Conservation (phyloP, 1,284 basidiomycete species). For the Grifola frondosa region DNA sequence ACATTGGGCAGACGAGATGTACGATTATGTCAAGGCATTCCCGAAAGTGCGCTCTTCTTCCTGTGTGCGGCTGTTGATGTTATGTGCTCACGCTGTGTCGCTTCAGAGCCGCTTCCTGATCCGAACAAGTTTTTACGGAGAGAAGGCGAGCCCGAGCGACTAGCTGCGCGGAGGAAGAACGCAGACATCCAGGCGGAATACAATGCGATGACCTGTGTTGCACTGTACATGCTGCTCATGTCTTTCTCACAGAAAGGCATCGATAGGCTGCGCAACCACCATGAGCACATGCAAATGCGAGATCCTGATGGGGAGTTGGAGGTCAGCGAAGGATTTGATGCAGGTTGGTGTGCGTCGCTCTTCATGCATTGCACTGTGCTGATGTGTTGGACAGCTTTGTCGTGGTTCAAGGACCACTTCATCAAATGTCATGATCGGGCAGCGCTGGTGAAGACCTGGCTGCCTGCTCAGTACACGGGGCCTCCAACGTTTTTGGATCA, state of each 20-base stretch:
- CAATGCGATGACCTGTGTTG: conserved; percentile 80
- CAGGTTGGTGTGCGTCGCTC: conserved; percentile 47
- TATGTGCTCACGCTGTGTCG: neutral
- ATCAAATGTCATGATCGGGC: conserved; percentile 76
- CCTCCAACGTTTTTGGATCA: conserved; percentile 78
- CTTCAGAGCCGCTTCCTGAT: conserved; percentile 69
- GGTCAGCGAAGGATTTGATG: conserved; percentile 75
- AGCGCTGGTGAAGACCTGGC: conserved; percentile 77
- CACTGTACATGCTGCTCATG: conserved; percentile 92
- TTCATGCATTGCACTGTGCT: conserved; percentile 8
- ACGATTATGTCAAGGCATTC: conserved; percentile 76
- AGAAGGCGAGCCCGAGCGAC: conserved; percentile 71
- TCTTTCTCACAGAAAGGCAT: conserved; percentile 92
- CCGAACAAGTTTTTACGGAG: conserved; percentile 68
- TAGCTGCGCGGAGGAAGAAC: conserved; percentile 61
- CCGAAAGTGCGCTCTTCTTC: conserved; percentile 59
- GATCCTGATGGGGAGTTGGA: conserved; percentile 69
- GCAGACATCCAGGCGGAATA: conserved; percentile 75
- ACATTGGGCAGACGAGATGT: conserved; percentile 92
- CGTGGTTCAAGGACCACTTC: conserved; percentile 78
- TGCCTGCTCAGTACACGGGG: conserved; percentile 70
- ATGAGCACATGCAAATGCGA: conserved; percentile 77
- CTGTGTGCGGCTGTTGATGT: neutral
- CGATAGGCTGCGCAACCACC: conserved; percentile 66
- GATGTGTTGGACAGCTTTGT: conserved; percentile 47